phyloP scores from a whole-genome alignment of 2,329 filamentous ascomycete genomes.

The Coccinonectria pachysandricola region DNA sequence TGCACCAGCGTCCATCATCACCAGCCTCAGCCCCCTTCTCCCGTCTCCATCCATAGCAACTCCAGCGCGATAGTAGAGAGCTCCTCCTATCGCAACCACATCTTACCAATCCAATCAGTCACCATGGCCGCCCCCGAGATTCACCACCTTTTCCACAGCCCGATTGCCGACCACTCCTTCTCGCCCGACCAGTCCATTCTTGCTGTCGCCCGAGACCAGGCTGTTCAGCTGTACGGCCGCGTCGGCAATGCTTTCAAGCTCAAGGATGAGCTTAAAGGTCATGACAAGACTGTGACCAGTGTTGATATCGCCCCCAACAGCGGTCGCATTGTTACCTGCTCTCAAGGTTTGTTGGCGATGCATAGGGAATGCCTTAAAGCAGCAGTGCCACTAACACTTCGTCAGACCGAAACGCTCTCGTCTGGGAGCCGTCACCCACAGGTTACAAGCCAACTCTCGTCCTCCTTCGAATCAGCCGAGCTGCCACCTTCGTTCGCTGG shows the following conservation, averaged over 20 bases:
- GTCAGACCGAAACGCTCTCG: slow-evolving; percentile 87
- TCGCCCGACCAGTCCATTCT: slow-evolving; percentile 81
- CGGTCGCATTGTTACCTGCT: slow-evolving; percentile 94
- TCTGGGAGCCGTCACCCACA: slow-evolving; percentile 87
- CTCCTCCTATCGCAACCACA: slow-evolving; percentile 40
- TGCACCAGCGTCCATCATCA: slow-evolving; percentile 9
- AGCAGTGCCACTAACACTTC: slow-evolving; percentile 6
- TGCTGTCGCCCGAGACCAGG: slow-evolving; percentile 82
- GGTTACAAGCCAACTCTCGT: slow-evolving; percentile 97
- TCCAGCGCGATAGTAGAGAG: slow-evolving; percentile 83
- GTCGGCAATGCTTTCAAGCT: slow-evolving; percentile 67
- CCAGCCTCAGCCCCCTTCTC: slow-evolving; percentile 10
- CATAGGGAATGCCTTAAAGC: no score
- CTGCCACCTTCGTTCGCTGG: slow-evolving; percentile 95
- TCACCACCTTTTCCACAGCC: slow-evolving; percentile 92
- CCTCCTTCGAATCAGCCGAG: slow-evolving; percentile 90
- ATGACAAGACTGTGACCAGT: slow-evolving; percentile 93
- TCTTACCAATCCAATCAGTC: slow-evolving; percentile 8
- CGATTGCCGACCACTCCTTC: slow-evolving; percentile 97
- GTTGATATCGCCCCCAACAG: slow-evolving; percentile 88
- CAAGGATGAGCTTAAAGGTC: slow-evolving; percentile 86
- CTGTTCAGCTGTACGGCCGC: slow-evolving; percentile 76
- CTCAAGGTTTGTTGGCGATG: slow-evolving; percentile 72
- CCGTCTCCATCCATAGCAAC: slow-evolving; percentile 4
- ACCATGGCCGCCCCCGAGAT: slow-evolving; percentile 80